A percentile compares a stretch with the other conserved stretches of the same genome.
These are phyloP conservation scores for Spergularia bocconei DNA, from an alignment of 148 eudicot genomes.

Conservation along the genomic window DNA sequence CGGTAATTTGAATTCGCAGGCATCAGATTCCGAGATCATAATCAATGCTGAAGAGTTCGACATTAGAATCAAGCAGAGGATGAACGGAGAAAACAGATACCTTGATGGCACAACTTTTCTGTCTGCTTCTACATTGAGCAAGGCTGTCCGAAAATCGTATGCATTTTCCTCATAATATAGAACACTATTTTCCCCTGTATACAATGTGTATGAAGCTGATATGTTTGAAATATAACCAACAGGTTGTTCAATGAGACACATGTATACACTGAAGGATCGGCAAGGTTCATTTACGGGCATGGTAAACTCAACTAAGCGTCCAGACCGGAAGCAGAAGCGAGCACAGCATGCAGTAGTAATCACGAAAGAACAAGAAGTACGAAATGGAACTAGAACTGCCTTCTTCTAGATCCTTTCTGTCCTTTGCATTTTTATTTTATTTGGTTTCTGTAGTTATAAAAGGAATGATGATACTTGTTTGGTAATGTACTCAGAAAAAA, in stretches of 20 bases:
- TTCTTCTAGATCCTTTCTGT: not conserved
- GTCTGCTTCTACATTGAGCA: slow-evolving; percentile 82
- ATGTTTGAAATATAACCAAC: slow-evolving; percentile 1
- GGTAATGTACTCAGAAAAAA: not conserved
- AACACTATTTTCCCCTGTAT: not conserved
- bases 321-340: too few relatives aligned
- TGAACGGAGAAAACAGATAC: slow-evolving; percentile 70
- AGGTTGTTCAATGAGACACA: slow-evolving; percentile 81
- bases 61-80: slow-evolving; percentile 65
- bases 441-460: not conserved
- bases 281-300: slow-evolving; percentile 90
- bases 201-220: not conserved
- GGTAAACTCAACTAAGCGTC: slow-evolving; percentile 52
- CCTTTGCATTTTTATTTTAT: not conserved
- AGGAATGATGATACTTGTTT: slow-evolving; percentile 1
- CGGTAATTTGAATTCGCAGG: slow-evolving; percentile 36
- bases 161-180: slow-evolving; percentile 10
- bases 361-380: not conserved
- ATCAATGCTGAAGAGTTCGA: slow-evolving; percentile 65
- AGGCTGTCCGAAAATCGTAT: slow-evolving; percentile 82
- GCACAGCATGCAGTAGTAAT: too few relatives aligned
- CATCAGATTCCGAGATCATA: slow-evolving; percentile 66
- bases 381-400: not conserved
- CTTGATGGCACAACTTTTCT: slow-evolving; percentile 81
- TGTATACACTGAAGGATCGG: slow-evolving; percentile 76